A percentile compares a stretch with the other conserved stretches of the same genome.
phyloP scores from a whole-genome alignment of 441 rosid genomes.

The Populus trichocarpa region DNA sequence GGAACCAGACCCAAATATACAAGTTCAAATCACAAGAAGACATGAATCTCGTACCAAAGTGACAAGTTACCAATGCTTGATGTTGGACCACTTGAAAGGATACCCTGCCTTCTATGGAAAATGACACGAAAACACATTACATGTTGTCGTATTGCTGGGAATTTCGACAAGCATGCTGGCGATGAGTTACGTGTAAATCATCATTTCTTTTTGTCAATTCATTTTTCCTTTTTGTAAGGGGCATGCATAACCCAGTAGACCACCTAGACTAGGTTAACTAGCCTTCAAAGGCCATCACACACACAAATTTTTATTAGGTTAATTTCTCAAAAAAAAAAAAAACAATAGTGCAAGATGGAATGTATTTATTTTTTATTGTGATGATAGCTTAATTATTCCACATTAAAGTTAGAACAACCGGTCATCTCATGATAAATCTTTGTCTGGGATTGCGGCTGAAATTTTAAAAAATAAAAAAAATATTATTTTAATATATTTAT shows the following conservation, averaged over 20 bases:
- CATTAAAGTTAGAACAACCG: too few species aligned
- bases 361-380: too few species aligned
- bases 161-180: not conserved
- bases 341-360: too few species aligned
- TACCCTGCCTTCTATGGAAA: not conserved
- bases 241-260: not conserved
- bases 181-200: not conserved
- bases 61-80: not conserved
- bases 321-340: too few species aligned
- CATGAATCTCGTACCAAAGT: not conserved
- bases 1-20: not conserved
- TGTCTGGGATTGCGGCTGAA: too few species aligned
- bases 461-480: too few species aligned
- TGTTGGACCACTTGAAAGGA: not conserved
- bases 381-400: too few species aligned
- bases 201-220: not conserved
- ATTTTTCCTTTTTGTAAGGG: not conserved
- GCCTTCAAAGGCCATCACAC: too few species aligned
- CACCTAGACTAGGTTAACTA: not conserved
- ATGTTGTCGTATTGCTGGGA: not conserved
- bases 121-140: not conserved
- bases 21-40: too few species aligned
- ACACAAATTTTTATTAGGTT: not conserved
- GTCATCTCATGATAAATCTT: too few species aligned
- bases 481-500: too few species aligned